Evolutionary conservation across 2,329 filamentous ascomycete species (phyloP), one percentile per base, ranked within the genome.

Genomic region (Apiospora aurea): DNA sequence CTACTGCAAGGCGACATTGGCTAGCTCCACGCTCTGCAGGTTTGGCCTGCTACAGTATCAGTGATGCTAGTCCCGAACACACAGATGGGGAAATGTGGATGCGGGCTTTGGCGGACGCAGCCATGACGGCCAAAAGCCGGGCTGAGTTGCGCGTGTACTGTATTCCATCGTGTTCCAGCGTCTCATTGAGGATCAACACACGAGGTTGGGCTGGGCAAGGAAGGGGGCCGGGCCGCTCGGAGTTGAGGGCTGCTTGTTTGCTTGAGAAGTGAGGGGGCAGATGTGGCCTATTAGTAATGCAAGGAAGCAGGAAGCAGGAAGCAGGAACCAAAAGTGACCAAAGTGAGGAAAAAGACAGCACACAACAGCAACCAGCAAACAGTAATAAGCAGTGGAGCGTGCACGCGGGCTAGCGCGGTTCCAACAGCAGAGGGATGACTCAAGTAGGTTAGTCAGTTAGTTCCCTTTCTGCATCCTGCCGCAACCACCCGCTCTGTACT

Each of bases 321-420:
- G n/a, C n/a, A n/a, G n/a, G n/a, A 47, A 21, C 16, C 43, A 44
- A 44, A n/a, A 47, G 18, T 4, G 34, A 49, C 21, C 21, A 24
- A 13, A 49, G n/a, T 49, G 5, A 49, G 21, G 7, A 11, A 51
- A 51, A 24, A 24, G 8, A 51, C n/a, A 13, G 46, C 46, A 49
- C 46, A 49, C 44, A 47, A 47, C 34, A 38, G 34, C 34, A 21
- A 16, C 18, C 44, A 46, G 44, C 18, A 34, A 38, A 8, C 16
- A 38, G 26, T 16, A 64, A 38, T 64, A 64, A 38, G 53, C 53
- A n/a, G 29, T 64, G 16, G 29, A 64, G 53, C 53, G 53, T 64
- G 53, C 53, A 64, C 53, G 18, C 29, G 29, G 53, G 16, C n/a
- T 21, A 21, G 53, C 29, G 53, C 26, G 24, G 51, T 51, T 26